These are phyloP conservation scores for Corchorus capsularis DNA, from an alignment of 345 rosid species.

Conservation along the genomic window DNA sequence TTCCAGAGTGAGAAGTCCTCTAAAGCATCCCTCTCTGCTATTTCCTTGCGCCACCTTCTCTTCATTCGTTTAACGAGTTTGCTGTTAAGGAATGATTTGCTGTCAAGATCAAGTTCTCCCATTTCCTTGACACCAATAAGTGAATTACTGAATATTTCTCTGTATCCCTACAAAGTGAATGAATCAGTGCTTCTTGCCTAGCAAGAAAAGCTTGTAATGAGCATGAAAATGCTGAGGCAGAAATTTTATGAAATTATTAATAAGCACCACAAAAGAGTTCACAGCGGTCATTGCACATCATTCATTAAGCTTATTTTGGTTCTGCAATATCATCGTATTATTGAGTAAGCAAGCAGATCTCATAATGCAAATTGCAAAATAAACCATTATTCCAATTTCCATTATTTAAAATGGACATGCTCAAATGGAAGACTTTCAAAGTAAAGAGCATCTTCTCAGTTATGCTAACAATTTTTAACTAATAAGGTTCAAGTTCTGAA, in stretches of 20 bases:
- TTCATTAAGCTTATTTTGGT: not conserved
- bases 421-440: too few species aligned
- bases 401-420: too few species aligned
- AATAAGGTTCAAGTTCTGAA: not conserved
- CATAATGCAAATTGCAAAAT: not conserved
- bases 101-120: slow-evolving; percentile 97
- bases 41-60: slow-evolving; percentile 59
- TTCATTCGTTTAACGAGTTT: too few species aligned
- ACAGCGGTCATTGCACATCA: not conserved
- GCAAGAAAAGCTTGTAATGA: slow-evolving; percentile 7
- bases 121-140: slow-evolving; percentile 82
- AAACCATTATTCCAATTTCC: too few species aligned
- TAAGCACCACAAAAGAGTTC: not conserved
- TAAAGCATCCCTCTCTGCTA: slow-evolving; percentile 71
- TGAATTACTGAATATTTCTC: slow-evolving; percentile 47
- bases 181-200: slow-evolving; percentile 21
- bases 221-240: slow-evolving; percentile 5
- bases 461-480: not conserved
- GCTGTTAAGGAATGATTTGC: slow-evolving; percentile 70
- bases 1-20: slow-evolving; percentile 88
- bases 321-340: not conserved
- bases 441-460: not conserved
- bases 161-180: slow-evolving; percentile 51
- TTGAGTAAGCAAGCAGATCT: too few species aligned
- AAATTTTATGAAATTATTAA: too few species aligned